Evolutionary conservation across 2,329 filamentous ascomycete species (phyloP).

Genomic region (Alternaria triticimaculans): DNA sequence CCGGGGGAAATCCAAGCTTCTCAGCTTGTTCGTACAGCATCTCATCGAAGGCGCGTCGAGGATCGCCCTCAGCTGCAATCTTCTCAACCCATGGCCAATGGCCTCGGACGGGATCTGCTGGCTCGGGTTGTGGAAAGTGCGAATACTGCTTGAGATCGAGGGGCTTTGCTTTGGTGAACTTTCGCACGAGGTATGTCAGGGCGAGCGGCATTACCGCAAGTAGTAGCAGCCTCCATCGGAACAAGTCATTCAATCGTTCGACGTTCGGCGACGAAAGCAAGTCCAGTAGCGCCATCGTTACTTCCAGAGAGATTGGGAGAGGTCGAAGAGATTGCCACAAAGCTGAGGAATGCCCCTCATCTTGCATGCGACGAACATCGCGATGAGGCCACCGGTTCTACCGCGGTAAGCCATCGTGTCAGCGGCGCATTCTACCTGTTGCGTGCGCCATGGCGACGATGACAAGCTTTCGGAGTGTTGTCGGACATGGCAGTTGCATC

Average conservation of each 20-base stretch:
- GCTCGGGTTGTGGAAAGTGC: slow-evolving; percentile 25
- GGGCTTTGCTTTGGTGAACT: neutral
- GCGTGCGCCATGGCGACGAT: neutral
- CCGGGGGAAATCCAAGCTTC: slow-evolving; percentile 23
- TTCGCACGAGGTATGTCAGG: neutral
- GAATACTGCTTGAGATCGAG: slow-evolving; percentile 20
- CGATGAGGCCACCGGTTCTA: neutral
- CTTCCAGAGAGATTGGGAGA: neutral
- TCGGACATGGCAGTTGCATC: neutral
- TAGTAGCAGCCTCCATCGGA: neutral
- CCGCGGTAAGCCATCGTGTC: neutral
- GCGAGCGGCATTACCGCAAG: neutral
- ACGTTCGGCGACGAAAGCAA: neutral
- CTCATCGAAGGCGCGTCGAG: slow-evolving; percentile 22
- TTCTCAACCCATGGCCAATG: slow-evolving; percentile 29
- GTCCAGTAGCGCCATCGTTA: neutral
- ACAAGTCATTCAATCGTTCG: neutral
- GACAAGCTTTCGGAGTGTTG: neutral
- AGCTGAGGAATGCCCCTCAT: neutral
- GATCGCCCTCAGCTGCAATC: slow-evolving; percentile 18
- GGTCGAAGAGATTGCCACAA: neutral
- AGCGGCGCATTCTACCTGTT: neutral
- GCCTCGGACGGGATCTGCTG: slow-evolving; percentile 19
- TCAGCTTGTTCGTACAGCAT: slow-evolving; percentile 25
- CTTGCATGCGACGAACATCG: neutral